phyloP scores from a whole-genome alignment of 2,329 filamentous ascomycete genomes.

The Aspergillus sp. region DNA sequence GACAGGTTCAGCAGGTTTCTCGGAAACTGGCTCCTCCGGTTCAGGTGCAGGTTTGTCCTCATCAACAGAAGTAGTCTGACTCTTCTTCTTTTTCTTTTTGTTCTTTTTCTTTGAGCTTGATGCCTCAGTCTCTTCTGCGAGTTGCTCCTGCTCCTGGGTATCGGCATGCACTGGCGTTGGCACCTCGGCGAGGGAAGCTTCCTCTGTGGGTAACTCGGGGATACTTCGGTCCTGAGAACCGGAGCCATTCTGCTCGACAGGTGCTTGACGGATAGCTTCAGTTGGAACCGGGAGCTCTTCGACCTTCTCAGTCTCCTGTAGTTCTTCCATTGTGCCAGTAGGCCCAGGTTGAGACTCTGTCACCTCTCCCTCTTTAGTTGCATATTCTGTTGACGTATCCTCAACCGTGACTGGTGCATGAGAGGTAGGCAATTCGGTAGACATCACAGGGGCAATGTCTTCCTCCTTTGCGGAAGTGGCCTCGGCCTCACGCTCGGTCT shows the following conservation, averaged over 20 bases:
- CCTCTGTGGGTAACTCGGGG: not conserved
- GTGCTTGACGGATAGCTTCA: not conserved
- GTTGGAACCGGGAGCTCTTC: not conserved
- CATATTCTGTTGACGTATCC: not conserved
- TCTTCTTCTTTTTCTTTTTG: slow-evolving; percentile 36
- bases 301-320: not conserved
- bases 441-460: not conserved
- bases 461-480: not conserved
- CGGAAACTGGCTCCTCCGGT: not conserved
- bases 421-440: not conserved
- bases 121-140: slow-evolving; percentile 10
- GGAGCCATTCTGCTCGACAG: not conserved
- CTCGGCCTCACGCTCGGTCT: not conserved
- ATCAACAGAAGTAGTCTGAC: slow-evolving; percentile 13
- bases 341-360: not conserved
- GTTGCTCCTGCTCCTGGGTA: not conserved
- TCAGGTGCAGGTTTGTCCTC: not conserved
- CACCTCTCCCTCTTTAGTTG: not conserved
- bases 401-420: not conserved
- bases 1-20: not conserved
- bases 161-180: not conserved
- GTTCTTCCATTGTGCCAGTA: not conserved
- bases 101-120: slow-evolving; percentile 38
- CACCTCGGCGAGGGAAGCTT: not conserved
- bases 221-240: not conserved